Conservation (phyloP, 352 stramenopile species). For the Globisporangium megalacanthum region DNA sequence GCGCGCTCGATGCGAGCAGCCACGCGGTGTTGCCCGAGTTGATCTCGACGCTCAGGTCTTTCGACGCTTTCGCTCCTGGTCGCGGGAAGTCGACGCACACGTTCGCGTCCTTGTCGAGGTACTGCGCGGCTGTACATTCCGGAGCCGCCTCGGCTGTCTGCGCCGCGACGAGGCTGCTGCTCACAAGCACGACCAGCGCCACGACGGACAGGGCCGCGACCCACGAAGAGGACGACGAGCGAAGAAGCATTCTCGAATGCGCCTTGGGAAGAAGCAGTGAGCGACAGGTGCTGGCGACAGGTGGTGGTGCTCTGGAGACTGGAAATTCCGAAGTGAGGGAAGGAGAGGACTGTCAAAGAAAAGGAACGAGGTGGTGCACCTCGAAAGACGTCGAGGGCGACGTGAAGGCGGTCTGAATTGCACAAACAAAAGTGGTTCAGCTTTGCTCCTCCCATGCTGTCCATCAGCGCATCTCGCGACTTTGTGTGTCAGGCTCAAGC, state of each 20-base stretch:
- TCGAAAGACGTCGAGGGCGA: too few relatives aligned
- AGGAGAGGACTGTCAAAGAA: not conserved
- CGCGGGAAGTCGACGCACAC: conserved; percentile 34
- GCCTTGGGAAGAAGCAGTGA: too few relatives aligned
- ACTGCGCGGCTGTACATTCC: conserved; percentile 23
- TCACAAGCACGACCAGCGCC: conserved; percentile 11
- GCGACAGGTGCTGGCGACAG: not conserved
- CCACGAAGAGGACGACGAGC: conserved; percentile 6
- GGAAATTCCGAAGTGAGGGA: conserved; percentile 13
- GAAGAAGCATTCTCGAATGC: conserved; percentile 2
- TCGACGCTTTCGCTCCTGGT: conserved; percentile 24
- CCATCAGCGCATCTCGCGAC: not conserved
- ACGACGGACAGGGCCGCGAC: conserved; percentile 10
- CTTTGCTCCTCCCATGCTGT: not conserved
- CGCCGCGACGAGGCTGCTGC: conserved; percentile 6
- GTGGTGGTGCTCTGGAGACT: conserved; percentile 5
- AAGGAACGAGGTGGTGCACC: not conserved
- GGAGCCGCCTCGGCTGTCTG: conserved; percentile 1
- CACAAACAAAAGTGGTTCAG: not conserved
- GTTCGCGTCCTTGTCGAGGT: conserved; percentile 24
- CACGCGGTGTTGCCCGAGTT: conserved; percentile 60
- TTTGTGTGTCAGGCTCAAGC: not conserved
- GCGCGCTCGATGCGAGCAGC: conserved; percentile 40
- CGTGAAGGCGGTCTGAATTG: not conserved
- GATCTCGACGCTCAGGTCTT: conserved; percentile 25